phyloP scores from a whole-genome alignment of 179 eudicot species.

The Camellia oleifera region DNA sequence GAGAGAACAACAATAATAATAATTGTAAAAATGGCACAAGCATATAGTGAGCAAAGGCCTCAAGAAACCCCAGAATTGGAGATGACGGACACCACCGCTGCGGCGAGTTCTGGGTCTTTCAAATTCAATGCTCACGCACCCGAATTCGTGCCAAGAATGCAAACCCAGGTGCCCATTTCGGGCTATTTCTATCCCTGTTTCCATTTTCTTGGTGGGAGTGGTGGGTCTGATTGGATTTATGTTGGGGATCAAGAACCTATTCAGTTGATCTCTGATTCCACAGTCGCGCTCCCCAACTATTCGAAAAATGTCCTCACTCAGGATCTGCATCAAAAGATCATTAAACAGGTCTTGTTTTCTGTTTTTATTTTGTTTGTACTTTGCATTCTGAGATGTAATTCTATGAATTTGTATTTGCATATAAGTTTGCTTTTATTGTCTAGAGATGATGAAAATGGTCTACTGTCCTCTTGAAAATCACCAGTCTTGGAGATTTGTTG shows the following conservation, averaged over 20 bases:
- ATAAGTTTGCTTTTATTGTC: too few relatives aligned
- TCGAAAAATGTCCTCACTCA: conserved; percentile 43
- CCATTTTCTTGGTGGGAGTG: conserved; percentile 43
- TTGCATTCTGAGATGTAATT: background rate
- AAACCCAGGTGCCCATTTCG: conserved; percentile 43
- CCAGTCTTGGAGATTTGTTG: background rate
- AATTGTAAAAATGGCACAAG: conserved; percentile 37
- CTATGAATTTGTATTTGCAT: background rate
- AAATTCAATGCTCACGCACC: conserved; percentile 83
- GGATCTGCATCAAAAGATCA: conserved; percentile 62
- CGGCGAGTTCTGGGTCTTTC: conserved; percentile 30
- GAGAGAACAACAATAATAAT: background rate
- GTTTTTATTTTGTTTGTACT: background rate
- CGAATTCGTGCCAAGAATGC: conserved; percentile 71
- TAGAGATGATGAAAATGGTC: background rate
- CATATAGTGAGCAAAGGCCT: conserved; percentile 21
- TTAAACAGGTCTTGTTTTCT: conserved; percentile 58
- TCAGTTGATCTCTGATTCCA: conserved; percentile 28
- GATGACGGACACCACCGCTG: conserved; percentile 16
- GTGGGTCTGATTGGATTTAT: conserved; percentile 61
- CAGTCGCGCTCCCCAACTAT: conserved; percentile 20
- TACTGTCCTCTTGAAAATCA: background rate
- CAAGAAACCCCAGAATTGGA: conserved; percentile 18
- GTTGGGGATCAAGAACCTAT: conserved; percentile 50
- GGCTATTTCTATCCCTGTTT: conserved; percentile 69